Evolutionary conservation across 2,329 filamentous ascomycete species (phyloP).

Genomic region (Curvularia hawaiiensis): DNA sequence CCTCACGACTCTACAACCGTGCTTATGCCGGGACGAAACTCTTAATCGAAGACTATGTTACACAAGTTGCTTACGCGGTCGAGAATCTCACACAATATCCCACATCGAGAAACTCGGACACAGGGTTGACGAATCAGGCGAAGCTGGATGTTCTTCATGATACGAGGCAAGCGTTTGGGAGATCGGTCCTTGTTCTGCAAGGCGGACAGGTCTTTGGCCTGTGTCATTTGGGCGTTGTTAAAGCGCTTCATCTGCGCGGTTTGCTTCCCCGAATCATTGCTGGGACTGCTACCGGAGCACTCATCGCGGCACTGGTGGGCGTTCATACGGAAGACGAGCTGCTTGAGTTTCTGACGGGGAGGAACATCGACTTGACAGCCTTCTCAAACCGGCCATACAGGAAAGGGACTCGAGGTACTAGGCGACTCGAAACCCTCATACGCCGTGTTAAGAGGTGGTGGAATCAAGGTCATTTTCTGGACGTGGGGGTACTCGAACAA

Average conservation of each 20-base stretch:
- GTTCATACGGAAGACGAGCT: conserved; percentile 88
- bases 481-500: conserved; percentile 79
- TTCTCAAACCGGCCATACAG: conserved; percentile 60
- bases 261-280: conserved; percentile 88
- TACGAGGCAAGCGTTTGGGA: conserved; percentile 84
- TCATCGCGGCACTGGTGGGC: conserved; percentile 86
- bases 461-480: conserved; percentile 80
- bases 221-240: conserved; percentile 89
- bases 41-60: conserved; percentile 89
- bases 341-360: conserved; percentile 74
- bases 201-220: conserved; percentile 91
- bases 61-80: conserved; percentile 80
- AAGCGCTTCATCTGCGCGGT: conserved; percentile 79
- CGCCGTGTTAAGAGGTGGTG: conserved; percentile 73
- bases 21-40: conserved; percentile 89
- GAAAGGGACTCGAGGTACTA: conserved; percentile 35
- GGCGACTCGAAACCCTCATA: conserved; percentile 61
- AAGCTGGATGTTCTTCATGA: conserved; percentile 89
- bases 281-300: conserved; percentile 85
- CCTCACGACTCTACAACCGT: conserved; percentile 79
- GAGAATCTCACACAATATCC: conserved; percentile 74
- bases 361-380: conserved; percentile 80
- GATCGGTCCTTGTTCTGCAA: conserved; percentile 84
- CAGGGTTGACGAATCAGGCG: conserved; percentile 69
- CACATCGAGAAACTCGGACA: conserved; percentile 55